Evolutionary conservation across 441 rosid genomes (phyloP), one percentile per base, ranked within the genome.

Genomic region (Pelargonium australe): DNA sequence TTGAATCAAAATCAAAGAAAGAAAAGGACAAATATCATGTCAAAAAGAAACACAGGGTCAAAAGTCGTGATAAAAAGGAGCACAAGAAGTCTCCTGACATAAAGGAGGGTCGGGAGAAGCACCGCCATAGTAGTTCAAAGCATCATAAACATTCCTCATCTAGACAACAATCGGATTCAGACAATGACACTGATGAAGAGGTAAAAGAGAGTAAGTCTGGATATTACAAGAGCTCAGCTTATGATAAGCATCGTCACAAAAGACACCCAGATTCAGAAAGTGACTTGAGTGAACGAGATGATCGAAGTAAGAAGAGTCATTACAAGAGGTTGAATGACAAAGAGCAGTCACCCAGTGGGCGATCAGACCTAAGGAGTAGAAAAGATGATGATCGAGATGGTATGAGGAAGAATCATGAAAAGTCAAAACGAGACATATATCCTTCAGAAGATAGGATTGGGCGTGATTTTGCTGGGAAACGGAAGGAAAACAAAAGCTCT

Each of bases 31-130:
- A 47, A 47, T 16, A 12, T 47, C 14, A 13, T 47, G 55, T 10
- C 13, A 83, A 75, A 57, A 83, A 80, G 70, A 80, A 78, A 47
- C 76, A 69, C 71, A 77, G 77, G 77, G 84, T 76, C 40, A 80
- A 85, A 70, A 71, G 75, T 69, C 72, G 75, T 31, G 81, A 77
- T 20, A 79, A 78, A 67, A 82, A 77, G 73, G 84, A 84, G 68
- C 77, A 23, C 17, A 78, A 72, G 72, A 78, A 72, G 72, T 47
- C 55, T 47, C 4, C 5, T 47, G 85, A 60, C 34, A 69, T 37
- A 51, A 69, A 60, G 34, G 72, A n/a, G 9, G 28, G 51, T 14
- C 17, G 40, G 65, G 62, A 69, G 66, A 68, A 82, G 82, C 77
- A 80, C 65, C 75, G 58, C 37, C 82, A 69, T 25, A 62, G 76